Evolutionary conservation across 768 basidiomycete species (phyloP).

Genomic region (Pulveroboletus sp.): DNA sequence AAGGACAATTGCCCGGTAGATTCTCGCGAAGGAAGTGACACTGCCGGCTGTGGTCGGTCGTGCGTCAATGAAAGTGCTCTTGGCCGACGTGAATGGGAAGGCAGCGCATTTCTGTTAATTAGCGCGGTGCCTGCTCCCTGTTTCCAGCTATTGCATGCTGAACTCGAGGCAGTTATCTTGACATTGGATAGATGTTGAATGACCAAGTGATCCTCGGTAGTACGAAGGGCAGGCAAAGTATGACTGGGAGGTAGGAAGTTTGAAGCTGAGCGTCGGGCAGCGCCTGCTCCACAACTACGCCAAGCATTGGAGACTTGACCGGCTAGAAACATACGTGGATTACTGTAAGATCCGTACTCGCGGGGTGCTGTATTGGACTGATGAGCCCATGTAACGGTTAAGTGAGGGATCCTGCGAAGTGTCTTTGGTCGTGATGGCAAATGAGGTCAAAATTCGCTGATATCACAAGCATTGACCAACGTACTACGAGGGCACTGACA

Average conservation of each 20-base stretch:
- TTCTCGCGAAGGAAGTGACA: constrained; percentile 21
- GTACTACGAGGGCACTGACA: constrained; percentile 65
- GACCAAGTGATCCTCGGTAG: not conserved
- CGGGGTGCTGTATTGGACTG: constrained; percentile 35
- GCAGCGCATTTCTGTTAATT: constrained; percentile 1
- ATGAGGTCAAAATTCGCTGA: constrained; percentile 1
- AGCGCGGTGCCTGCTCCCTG: not conserved
- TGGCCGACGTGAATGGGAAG: constrained; percentile 17
- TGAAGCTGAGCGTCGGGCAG: constrained; percentile 9
- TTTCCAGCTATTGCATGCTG: constrained; percentile 15
- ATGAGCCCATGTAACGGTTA: constrained; percentile 80
- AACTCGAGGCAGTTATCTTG: not conserved
- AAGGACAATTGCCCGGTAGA: constrained; percentile 27
- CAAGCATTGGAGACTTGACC: constrained; percentile 13
- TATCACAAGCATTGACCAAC: constrained; percentile 9
- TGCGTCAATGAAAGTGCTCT: constrained; percentile 31
- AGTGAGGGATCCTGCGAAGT: constrained; percentile 61
- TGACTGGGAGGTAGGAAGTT: constrained; percentile 16
- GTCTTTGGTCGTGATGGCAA: constrained; percentile 40
- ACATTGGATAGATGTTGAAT: not conserved
- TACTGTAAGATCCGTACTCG: constrained; percentile 13
- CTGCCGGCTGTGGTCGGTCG: constrained; percentile 14
- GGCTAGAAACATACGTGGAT: constrained; percentile 8
- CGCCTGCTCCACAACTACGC: constrained; percentile 12
- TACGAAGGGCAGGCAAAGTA: constrained; percentile 11